Evolutionary conservation across 2,329 filamentous ascomycete species (phyloP).

Genomic region (Harringtonia aguacate): DNA sequence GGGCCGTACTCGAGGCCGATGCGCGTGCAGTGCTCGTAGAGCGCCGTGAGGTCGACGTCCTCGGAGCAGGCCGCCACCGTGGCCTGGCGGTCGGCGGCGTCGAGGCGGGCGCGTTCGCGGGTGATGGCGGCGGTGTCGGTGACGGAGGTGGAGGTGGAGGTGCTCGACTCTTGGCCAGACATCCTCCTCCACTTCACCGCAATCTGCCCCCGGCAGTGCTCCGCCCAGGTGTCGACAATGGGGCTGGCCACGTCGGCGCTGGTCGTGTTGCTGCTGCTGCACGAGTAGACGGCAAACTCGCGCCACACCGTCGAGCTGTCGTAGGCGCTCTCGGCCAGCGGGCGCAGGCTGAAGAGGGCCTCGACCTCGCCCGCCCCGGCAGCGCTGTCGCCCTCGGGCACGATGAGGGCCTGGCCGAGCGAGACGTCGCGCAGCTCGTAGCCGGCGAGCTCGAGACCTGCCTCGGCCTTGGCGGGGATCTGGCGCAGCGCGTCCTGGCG

Average conservation of each 20-base stretch:
- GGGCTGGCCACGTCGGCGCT: conserved; percentile 7
- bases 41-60: conserved; percentile 6
- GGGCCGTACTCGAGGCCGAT: conserved; percentile 15
- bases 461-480: conserved; percentile 19
- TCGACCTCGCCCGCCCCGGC: conserved; percentile 11
- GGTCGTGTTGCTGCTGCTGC: conserved; percentile 8
- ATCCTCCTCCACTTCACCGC: conserved; percentile 5
- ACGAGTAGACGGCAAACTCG: conserved; percentile 16
- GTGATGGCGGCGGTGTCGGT: conserved; percentile 4
- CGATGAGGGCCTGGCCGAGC: conserved; percentile 13
- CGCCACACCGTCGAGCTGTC: conserved; percentile 13
- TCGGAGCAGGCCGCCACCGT: conserved; percentile 2
- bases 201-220: conserved; percentile 16
- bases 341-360: conserved; percentile 13
- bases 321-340: conserved; percentile 10
- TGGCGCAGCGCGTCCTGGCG: conserved; percentile 16
- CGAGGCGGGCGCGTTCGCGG: background rate
- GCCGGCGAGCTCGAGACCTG: background rate
- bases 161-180: background rate
- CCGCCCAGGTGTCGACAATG: conserved; percentile 10
- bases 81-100: background rate
- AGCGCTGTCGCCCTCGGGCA: conserved; percentile 13
- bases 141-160: background rate
- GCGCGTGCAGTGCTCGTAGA: conserved; percentile 11
- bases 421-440: conserved; percentile 13